Evolutionary conservation across 208 protist species (phyloP).

Genomic region (Trichomonas tenax): DNA sequence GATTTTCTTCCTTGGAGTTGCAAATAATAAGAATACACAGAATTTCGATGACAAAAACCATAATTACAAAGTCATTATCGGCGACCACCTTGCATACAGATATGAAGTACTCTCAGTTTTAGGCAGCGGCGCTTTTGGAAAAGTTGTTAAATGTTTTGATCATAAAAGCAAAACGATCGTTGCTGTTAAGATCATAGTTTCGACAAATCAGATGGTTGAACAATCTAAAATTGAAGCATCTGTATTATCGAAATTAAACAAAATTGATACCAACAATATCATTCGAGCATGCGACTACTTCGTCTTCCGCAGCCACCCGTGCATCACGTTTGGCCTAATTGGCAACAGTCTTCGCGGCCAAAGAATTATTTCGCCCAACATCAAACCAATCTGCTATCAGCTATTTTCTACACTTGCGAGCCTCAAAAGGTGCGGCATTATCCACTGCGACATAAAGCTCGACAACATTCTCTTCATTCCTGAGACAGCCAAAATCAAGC

Average conservation of each 20-base stretch:
- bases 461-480: conserved; percentile 42
- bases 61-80: neutral
- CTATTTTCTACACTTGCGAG: conserved; percentile 31
- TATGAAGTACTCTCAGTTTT: conserved; percentile 59
- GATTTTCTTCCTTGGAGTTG: neutral
- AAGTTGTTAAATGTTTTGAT: conserved; percentile 64
- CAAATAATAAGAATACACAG: neutral
- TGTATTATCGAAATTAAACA: neutral
- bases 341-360: conserved; percentile 35
- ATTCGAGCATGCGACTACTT: conserved; percentile 29
- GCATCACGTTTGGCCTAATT: conserved; percentile 42
- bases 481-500: conserved; percentile 29
- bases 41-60: neutral
- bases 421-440: conserved; percentile 22
- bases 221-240: neutral
- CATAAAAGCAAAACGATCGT: conserved; percentile 46
- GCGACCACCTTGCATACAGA: conserved; percentile 49
- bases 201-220: conserved; percentile 36
- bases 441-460: conserved; percentile 48
- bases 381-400: conserved; percentile 29
- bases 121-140: conserved; percentile 70
- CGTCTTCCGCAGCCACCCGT: conserved; percentile 35
- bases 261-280: neutral
- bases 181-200: conserved; percentile 53
- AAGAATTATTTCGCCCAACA: neutral